Evolutionary conservation across 257 asterid species (phyloP), one percentile per base, ranked within the genome.

Genomic region (Jasminum sambac): DNA sequence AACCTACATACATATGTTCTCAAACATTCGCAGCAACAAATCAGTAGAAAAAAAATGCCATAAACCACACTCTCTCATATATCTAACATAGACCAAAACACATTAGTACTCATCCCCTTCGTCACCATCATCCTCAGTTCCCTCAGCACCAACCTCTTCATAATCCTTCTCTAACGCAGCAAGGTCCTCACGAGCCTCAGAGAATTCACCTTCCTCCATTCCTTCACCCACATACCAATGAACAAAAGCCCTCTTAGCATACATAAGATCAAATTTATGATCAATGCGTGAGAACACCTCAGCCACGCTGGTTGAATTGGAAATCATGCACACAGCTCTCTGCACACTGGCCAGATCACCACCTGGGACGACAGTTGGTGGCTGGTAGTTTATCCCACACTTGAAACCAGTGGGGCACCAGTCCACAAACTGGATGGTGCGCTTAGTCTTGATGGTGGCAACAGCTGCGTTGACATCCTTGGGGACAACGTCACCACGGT

Each of bases 221-320:
- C 86, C 83, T 68, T 81, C 86, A 16, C 86, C 86, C 11, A 82
- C 81, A 16, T 82, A 78, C 86, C 83, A 78, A 55, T 82, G 86
- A 40, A 82, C 83, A 10, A 82, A 82, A 24, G 83, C 85, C 0
- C 81, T 80, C 66, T 78, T 81, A 0, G 79, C 71, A 59, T 81
- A 78, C 85, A 78, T 78, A 43, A 81, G 78, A 66, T 75, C 85
- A 62, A 81, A 78, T 73, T 75, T 81, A 66, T 78, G 75, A 50
- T 81, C 81, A 26, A 81, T 78, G 41, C 85, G 76, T 0, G 81
- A 81, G 74, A 81, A 81, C 55, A 81, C 83, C 72, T 77, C 82
- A 2, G 83, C 85, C 72, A 81, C 85, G 25, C 81, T 81, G 41
- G 83, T 81, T 13, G 85, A 81, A 74, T 78, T 81, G 2, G 85